phyloP scores from a whole-genome alignment of 2,329 filamentous ascomycete species.

The Talaromyces funiculosus region DNA sequence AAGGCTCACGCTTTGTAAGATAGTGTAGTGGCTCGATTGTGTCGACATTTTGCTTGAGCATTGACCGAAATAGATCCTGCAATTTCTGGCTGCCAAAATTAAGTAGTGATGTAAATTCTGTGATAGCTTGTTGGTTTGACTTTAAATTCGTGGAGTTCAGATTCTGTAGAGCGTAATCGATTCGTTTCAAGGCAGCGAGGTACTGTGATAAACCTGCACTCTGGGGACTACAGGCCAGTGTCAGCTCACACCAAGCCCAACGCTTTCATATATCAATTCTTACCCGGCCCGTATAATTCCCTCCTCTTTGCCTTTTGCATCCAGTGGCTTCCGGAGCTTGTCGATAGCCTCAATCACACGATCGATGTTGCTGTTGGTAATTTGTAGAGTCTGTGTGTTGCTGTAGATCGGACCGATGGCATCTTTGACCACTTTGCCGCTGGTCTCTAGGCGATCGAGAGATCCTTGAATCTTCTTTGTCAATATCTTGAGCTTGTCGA shows the following conservation, averaged over 20 bases:
- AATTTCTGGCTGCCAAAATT: conserved; percentile 75
- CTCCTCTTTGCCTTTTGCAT: conserved; percentile 88
- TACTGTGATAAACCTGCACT: conserved; percentile 78
- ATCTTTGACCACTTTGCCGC: conserved; percentile 83
- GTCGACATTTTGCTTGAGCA: conserved; percentile 70
- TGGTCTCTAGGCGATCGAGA: conserved; percentile 74
- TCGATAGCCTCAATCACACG: conserved; percentile 81
- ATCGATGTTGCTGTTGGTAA: conserved; percentile 85
- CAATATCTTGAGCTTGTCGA: conserved; percentile 87
- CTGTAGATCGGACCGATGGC: conserved; percentile 88
- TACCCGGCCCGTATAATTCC: conserved; percentile 77
- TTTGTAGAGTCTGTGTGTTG: conserved; percentile 83
- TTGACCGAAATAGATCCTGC: conserved; percentile 74
- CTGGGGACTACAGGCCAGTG: conserved; percentile 55
- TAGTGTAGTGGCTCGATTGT: conserved; percentile 86
- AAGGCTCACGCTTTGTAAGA: conserved; percentile 70
- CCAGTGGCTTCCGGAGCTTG: conserved; percentile 78
- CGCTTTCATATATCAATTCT: conserved; percentile 15
- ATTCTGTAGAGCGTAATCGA: conserved; percentile 76
- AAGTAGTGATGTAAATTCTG: conserved; percentile 71
- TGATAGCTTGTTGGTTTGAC: conserved; percentile 82
- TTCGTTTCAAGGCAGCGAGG: conserved; percentile 79
- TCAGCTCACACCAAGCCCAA: conserved; percentile 14
- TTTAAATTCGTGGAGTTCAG: conserved; percentile 86
- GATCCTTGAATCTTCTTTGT: conserved; percentile 95